Evolutionary conservation across 495 filamentous ascomycete species (phyloP).

Genomic region (Acidomyces sp.): DNA sequence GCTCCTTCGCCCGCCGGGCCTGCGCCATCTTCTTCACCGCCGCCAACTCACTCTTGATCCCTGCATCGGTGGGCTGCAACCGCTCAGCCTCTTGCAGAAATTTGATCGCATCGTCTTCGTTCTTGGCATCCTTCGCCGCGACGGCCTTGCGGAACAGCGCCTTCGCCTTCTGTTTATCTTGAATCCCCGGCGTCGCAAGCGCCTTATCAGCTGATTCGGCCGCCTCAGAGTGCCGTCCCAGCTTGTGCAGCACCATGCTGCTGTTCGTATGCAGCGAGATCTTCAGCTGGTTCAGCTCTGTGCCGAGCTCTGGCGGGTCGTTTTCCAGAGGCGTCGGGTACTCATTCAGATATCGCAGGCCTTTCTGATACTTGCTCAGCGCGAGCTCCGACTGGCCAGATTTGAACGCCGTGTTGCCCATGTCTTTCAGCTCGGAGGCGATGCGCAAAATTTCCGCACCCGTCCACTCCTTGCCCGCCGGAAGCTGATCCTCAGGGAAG

Average conservation of each 20-base stretch:
- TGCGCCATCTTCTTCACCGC: constrained; percentile 61
- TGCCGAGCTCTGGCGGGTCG: constrained; percentile 52
- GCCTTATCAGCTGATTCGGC: constrained; percentile 58
- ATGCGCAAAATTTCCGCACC: constrained; percentile 61
- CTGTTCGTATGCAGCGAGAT: constrained; percentile 69
- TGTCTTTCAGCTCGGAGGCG: constrained; percentile 76
- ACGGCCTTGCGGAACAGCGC: constrained; percentile 70
- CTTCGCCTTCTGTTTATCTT: constrained; percentile 74
- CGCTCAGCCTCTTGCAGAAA: constrained; percentile 65
- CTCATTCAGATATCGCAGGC: constrained; percentile 85
- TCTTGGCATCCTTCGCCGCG: constrained; percentile 60
- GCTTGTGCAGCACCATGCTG: constrained; percentile 68
- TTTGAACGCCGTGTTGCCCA: constrained; percentile 89
- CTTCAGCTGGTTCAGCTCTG: constrained; percentile 56
- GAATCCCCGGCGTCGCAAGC: constrained; percentile 49
- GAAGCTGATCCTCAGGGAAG: constrained; percentile 70
- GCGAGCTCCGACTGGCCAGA: constrained; percentile 51
- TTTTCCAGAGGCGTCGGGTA: constrained; percentile 55
- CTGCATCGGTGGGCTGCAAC: constrained; percentile 63
- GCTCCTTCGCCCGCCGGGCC: constrained; percentile 70
- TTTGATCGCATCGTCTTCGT: constrained; percentile 70
- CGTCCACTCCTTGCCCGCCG: constrained; percentile 37
- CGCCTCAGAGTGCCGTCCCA: constrained; percentile 54
- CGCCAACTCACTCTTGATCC: constrained; percentile 58
- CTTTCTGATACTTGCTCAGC: constrained; percentile 94